phyloP scores from a whole-genome alignment of 2,329 filamentous ascomycete species.

The Phyllosticta paracitricarpa region DNA sequence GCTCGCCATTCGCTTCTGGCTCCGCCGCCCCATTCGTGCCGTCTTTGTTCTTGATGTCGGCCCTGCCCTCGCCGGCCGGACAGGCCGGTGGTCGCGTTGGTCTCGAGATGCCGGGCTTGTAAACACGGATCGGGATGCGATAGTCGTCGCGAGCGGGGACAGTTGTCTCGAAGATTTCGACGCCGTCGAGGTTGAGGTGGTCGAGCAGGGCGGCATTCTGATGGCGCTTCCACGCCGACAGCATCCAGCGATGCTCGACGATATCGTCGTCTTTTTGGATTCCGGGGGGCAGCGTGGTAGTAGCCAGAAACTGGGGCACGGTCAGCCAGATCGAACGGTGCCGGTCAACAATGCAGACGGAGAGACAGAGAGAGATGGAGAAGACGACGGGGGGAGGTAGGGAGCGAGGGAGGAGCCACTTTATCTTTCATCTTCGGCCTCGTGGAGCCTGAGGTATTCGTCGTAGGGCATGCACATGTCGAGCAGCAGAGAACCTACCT shows the following conservation, averaged over 20 bases:
- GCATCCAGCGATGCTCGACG: background rate
- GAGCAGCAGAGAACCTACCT: background rate
- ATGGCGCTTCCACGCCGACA: background rate
- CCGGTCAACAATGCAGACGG: no score
- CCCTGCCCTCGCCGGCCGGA: background rate
- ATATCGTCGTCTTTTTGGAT: background rate
- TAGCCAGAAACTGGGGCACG: background rate
- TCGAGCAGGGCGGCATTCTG: background rate
- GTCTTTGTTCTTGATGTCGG: background rate
- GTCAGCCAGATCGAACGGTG: background rate
- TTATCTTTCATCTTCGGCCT: background rate
- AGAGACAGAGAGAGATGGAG: no score
- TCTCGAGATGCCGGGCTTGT: conserved; percentile 15
- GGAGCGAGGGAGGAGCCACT: background rate
- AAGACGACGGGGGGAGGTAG: background rate
- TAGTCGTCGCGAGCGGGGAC: conserved; percentile 17
- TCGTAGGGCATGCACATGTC: background rate
- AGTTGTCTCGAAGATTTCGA: conserved; percentile 15
- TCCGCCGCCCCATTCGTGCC: background rate
- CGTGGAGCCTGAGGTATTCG: background rate
- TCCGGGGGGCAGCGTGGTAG: background rate
- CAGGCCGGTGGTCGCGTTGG: conserved; percentile 7
- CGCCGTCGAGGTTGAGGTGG: background rate
- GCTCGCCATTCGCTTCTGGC: background rate
- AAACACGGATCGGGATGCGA: conserved; percentile 16